These are phyloP conservation scores for Ciborinia camelliae DNA, from an alignment of 2,329 filamentous ascomycete genomes.

Conservation along the genomic window DNA sequence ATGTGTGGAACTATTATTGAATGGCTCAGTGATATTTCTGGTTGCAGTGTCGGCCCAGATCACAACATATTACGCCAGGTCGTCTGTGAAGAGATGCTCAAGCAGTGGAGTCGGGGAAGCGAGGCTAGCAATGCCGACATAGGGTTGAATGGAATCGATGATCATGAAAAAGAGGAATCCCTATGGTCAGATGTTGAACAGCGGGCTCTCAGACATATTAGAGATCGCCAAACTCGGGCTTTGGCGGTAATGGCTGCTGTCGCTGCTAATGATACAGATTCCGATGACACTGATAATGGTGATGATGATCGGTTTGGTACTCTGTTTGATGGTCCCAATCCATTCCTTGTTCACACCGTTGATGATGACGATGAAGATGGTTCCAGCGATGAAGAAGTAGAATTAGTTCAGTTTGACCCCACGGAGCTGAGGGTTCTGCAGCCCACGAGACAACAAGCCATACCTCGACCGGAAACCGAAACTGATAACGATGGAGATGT, in stretches of 20 bases:
- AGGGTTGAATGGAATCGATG: conserved; percentile 75
- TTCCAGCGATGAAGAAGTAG: conserved; percentile 25
- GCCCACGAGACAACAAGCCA: neutral
- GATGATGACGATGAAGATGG: conserved; percentile 37
- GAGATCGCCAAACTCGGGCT: conserved; percentile 26
- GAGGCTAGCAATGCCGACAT: conserved; percentile 74
- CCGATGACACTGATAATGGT: conserved; percentile 26
- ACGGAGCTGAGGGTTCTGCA: conserved; percentile 28
- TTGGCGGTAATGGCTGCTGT: conserved; percentile 25
- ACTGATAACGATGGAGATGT: conserved; percentile 44
- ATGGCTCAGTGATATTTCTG: conserved; percentile 90
- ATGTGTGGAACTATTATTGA: conserved; percentile 99
- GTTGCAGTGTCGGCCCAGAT: conserved; percentile 80
- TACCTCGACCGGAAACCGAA: conserved; percentile 33
- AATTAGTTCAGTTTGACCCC: neutral
- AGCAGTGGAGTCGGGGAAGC: conserved; percentile 83
- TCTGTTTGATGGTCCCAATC: conserved; percentile 52
- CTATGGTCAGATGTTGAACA: conserved; percentile 25
- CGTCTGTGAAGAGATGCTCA: conserved; percentile 88
- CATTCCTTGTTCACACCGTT: conserved; percentile 29
- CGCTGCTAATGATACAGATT: conserved; percentile 25
- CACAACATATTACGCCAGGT: conserved; percentile 72
- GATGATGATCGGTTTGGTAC: conserved; percentile 52
- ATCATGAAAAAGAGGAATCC: conserved; percentile 59
- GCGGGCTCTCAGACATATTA: conserved; percentile 25